Conservation (phyloP, 2,329 filamentous ascomycete species). For the Trichoderma polysporum region DNA sequence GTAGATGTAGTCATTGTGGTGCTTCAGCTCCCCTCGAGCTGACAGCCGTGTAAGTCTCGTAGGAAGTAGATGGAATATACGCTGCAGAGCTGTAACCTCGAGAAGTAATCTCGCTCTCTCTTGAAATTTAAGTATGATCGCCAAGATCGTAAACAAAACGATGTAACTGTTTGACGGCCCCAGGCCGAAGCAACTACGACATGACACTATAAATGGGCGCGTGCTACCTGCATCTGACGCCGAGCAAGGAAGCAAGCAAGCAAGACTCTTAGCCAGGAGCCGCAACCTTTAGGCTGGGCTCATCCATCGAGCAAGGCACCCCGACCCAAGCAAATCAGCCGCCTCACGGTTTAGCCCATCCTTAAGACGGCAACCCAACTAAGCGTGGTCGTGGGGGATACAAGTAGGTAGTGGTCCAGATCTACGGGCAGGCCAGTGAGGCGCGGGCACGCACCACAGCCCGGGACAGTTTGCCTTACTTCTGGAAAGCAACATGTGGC, state of each 20-base stretch:
- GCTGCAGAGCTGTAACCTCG: background rate
- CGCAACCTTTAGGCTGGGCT: conserved; percentile 2
- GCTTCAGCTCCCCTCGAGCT: background rate
- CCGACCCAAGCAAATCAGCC: background rate
- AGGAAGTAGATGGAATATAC: background rate
- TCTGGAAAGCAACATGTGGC: background rate
- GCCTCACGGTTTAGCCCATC: background rate
- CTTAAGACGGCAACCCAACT: background rate
- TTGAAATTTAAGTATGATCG: background rate
- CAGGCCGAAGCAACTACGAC: background rate
- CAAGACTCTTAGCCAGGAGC: background rate
- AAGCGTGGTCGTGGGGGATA: background rate
- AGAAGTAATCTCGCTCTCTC: background rate
- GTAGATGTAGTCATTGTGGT: background rate
- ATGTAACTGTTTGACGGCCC: background rate
- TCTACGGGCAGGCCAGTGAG: background rate
- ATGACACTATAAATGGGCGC: conserved; percentile 1
- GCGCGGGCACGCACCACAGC: background rate
- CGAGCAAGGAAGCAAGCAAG: background rate
- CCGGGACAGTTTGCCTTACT: background rate
- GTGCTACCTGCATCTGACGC: background rate
- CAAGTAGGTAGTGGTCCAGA: no score
- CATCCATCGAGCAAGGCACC: conserved; percentile 12
- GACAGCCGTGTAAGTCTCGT: background rate
- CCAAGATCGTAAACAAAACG: background rate